Base-by-base conservation (phyloP, 2,329 filamentous ascomycete species). In the Lachnum nothofagi region DNA sequence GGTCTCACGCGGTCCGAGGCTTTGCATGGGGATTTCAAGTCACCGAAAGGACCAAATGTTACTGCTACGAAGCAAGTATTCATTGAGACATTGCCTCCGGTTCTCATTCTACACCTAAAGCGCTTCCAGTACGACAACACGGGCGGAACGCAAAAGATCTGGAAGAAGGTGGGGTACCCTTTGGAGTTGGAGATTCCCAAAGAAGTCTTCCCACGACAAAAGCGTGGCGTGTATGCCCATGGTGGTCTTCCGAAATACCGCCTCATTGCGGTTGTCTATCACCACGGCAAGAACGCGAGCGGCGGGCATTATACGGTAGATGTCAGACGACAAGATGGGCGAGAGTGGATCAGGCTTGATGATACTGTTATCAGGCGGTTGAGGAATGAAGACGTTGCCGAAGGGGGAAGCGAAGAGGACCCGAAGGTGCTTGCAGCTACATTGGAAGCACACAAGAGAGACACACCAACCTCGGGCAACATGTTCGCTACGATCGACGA, bases 241-340 rank as follows among this genome's bases (percentile, higher is more conserved):
- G 83, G 84, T 37, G 80, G 82, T 1, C 74, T 88, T 51, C 90
- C 91, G 4, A 87, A 84, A 64, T 98, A 97, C 68, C 83, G 82
- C 42, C 79, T 98, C 12, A 93, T 84, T 54, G 87, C 85, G 17
- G 93, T 95, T 24, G 90, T 98, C 19, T 98, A 98, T 65, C 93
- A 98, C 63, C 93, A 98, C 61, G 93, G 93, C 52, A 96, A 95
- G 73, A 95, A 94, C 60, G 93, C 93, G 29, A 94, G 87, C 55
- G 91, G 89, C 44, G 93, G 93, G 3, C 93, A 98, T 67, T 98
- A 98, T 68, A 98, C 93, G 1, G 91, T 94, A n/a, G 93, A 98
- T 67, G 86, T 96, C 34, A 83, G 91, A 49, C 85, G 93, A 44
- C 91, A 97, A 68, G 93, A 98, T 65, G 89, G 86, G n/a, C 81